Evolutionary conservation across 2,329 filamentous ascomycete genomes (phyloP).

Genomic region (Colletotrichum liriopes): DNA sequence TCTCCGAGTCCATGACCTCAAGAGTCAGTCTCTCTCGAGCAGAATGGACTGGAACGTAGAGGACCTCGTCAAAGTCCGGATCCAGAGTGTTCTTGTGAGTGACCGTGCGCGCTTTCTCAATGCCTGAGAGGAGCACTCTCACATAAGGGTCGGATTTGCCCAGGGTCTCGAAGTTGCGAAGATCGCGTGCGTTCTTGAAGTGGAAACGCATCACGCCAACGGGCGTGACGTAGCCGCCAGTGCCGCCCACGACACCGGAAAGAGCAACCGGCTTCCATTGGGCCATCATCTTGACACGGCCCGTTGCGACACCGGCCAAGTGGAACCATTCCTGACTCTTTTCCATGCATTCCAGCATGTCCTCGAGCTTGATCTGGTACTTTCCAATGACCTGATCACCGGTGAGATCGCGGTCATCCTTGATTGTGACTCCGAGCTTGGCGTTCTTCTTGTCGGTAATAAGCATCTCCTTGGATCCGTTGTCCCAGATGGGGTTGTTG

Average conservation of each 20-base stretch:
- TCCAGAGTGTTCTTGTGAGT: conserved; percentile 97
- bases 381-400: conserved; percentile 89
- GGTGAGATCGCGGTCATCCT: conserved; percentile 91
- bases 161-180: conserved; percentile 94
- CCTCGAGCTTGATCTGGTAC: conserved; percentile 95
- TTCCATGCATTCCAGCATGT: conserved; percentile 90
- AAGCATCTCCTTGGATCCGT: conserved; percentile 93
- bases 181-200: conserved; percentile 84
- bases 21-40: conserved; percentile 86
- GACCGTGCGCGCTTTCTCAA: conserved; percentile 92
- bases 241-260: conserved; percentile 81
- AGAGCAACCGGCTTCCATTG: conserved; percentile 97
- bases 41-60: conserved; percentile 93
- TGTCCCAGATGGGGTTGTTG: conserved; percentile 96
- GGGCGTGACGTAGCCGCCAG: conserved; percentile 91
- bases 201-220: conserved; percentile 97
- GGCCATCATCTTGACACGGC: conserved; percentile 89
- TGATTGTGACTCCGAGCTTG: conserved; percentile 92
- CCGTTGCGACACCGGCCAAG: conserved; percentile 83
- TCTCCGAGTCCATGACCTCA: conserved; percentile 98
- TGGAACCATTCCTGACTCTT: conserved; percentile 99
- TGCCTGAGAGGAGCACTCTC: conserved; percentile 88
- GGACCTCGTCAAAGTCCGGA: conserved; percentile 94
- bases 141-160: conserved; percentile 98
- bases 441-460: conserved; percentile 94